Evolutionary conservation across 1,284 basidiomycete species (phyloP).

Genomic region (Phellopilus nigrolimitatus): DNA sequence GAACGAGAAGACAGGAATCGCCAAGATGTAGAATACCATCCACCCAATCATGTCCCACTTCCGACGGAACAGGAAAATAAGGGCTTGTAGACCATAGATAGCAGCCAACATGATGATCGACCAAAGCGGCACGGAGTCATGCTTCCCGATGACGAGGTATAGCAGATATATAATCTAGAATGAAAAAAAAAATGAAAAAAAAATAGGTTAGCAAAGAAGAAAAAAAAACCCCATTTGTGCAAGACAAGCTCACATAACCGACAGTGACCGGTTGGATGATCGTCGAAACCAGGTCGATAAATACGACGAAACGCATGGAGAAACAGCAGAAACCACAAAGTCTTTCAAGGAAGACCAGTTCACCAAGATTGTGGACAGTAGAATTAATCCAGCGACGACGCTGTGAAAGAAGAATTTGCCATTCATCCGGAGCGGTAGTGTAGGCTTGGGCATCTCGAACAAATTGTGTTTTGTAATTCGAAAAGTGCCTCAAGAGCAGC

Average conservation of each 20-base stretch:
- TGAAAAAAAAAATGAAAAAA: background rate
- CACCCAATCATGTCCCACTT: slow-evolving; percentile 97
- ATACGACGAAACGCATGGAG: slow-evolving; percentile 98
- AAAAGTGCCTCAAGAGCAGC: slow-evolving; percentile 91
- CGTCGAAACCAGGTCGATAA: slow-evolving; percentile 89
- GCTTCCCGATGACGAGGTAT: slow-evolving; percentile 64
- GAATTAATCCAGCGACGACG: slow-evolving; percentile 99
- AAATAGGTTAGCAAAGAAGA: slow-evolving; percentile 19
- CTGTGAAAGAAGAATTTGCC: slow-evolving; percentile 94
- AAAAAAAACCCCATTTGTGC: too few relatives aligned
- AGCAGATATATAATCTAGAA: slow-evolving; percentile 81
- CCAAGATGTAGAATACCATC: slow-evolving; percentile 96
- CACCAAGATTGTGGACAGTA: slow-evolving; percentile 94
- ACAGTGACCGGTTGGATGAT: slow-evolving; percentile 90
- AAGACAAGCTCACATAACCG: slow-evolving; percentile 88
- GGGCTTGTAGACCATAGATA: slow-evolving; percentile 87
- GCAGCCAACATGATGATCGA: slow-evolving; percentile 91
- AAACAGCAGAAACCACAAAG: slow-evolving; percentile 98
- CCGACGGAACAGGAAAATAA: slow-evolving; percentile 81
- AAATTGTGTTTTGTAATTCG: slow-evolving; percentile 90
- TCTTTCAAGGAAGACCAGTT: slow-evolving; percentile 88
- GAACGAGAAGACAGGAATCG: slow-evolving; percentile 90
- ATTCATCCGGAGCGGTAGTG: slow-evolving; percentile 90
- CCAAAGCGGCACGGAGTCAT: slow-evolving; percentile 64
- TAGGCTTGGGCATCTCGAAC: slow-evolving; percentile 89